Conservation (phyloP, 495 filamentous ascomycete genomes). For the Lepidopterella palustris region DNA sequence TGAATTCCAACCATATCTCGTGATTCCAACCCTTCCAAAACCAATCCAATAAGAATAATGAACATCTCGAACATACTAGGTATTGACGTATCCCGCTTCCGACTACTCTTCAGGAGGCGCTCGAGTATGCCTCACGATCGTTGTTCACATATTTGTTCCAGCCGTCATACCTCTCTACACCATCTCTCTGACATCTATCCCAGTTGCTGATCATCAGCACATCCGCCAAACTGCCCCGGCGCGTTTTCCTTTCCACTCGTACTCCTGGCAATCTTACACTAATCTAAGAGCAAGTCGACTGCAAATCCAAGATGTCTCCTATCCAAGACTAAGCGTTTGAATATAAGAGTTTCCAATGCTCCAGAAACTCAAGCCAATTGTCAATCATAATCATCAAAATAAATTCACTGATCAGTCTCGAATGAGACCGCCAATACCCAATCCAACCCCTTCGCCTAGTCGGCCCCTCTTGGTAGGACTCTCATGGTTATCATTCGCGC, state of each 20-base stretch:
- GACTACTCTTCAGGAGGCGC: no score
- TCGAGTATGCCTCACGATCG: no score
- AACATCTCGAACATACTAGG: no score
- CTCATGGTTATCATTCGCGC: constrained; percentile 13
- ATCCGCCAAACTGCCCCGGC: no score
- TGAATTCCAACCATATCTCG: not conserved
- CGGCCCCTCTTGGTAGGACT: constrained; percentile 30
- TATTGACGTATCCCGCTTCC: no score
- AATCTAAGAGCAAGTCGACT: not conserved
- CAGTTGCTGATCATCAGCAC: no score
- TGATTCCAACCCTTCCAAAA: not conserved
- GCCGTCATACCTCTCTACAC: no score
- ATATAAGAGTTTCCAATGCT: not conserved
- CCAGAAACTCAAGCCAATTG: not conserved
- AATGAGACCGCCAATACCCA: constrained; percentile 35
- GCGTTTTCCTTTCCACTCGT: no score
- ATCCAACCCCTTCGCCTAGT: constrained; percentile 28
- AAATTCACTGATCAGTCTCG: constrained; percentile 10
- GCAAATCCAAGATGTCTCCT: not conserved
- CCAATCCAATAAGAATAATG: no score
- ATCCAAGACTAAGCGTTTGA: not conserved
- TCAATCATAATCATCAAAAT: constrained; percentile 4
- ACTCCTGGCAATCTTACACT: no score
- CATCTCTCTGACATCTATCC: no score
- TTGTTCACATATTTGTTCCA: no score